These are phyloP conservation scores for Ceratocystis cubensis DNA, from an alignment of 2,329 filamentous ascomycete genomes.

Conservation along the genomic window DNA sequence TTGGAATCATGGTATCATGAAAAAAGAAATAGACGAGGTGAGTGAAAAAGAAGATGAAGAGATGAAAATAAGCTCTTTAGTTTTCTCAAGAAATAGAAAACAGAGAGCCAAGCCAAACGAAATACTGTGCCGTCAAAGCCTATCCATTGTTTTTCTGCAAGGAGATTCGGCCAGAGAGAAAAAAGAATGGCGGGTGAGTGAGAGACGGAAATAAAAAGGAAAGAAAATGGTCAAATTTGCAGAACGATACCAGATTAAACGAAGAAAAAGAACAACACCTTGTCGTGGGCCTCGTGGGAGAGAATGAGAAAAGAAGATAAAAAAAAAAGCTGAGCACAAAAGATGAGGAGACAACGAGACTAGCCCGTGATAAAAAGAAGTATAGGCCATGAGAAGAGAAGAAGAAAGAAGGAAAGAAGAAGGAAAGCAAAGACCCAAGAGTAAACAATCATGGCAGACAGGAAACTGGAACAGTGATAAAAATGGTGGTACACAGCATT, in stretches of 20 bases:
- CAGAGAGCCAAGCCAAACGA: neutral
- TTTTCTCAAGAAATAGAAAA: neutral
- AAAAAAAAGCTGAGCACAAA: neutral
- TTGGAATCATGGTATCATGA: conserved; percentile 9
- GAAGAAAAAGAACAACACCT: conserved; percentile 5
- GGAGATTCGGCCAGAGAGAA: neutral
- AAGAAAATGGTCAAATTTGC: conserved; percentile 1
- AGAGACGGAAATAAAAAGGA: conserved; percentile 6
- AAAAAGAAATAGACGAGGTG: neutral
- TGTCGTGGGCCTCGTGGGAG: conserved; percentile 5
- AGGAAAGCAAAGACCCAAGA: conserved; percentile 1
- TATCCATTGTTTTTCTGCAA: neutral
- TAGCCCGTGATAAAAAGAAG: neutral
- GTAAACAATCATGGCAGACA: conserved; percentile 10
- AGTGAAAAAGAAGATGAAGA: neutral
- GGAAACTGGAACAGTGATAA: conserved; percentile 12
- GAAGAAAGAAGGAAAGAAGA: neutral
- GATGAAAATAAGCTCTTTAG: neutral
- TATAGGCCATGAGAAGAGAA: conserved; percentile 4
- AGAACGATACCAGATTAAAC: conserved; percentile 7
- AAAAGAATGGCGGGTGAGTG: neutral
- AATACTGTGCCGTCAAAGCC: neutral
- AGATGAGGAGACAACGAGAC: neutral
- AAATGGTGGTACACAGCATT: conserved; percentile 10
- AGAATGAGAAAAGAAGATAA: neutral